phyloP scores from a whole-genome alignment of 305 asterid genomes.

The Lippia alba region DNA sequence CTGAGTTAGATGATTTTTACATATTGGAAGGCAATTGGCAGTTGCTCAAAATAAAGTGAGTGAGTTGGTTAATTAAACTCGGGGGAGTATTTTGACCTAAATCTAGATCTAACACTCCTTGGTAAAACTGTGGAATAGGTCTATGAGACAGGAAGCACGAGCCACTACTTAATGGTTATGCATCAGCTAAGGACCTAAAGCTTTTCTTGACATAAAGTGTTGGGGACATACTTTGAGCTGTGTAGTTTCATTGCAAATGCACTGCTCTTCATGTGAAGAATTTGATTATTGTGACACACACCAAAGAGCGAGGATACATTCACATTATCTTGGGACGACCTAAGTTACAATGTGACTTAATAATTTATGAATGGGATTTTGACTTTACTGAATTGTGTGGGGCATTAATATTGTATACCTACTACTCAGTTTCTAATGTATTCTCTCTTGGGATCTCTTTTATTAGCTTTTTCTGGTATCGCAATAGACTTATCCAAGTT shows the following conservation, averaged over 20 bases:
- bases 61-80: background rate
- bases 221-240: background rate
- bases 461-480: background rate
- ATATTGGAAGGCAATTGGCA: slow-evolving; percentile 11
- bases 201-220: background rate
- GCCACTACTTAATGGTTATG: background rate
- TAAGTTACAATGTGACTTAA: background rate
- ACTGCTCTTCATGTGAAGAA: background rate
- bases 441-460: background rate
- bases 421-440: background rate
- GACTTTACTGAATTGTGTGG: slow-evolving; percentile 1
- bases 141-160: background rate
- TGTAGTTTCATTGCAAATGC: background rate
- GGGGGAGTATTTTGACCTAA: slow-evolving; percentile 2
- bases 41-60: background rate
- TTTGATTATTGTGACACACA: slow-evolving; percentile 1
- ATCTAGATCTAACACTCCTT: slow-evolving; percentile 6
- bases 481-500: slow-evolving; percentile 30
- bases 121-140: background rate
- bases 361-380: slow-evolving; percentile 9
- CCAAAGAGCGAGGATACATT: slow-evolving; percentile 1
- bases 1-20: slow-evolving; percentile 2
- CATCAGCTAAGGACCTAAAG: slow-evolving; percentile 1
- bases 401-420: background rate
- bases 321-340: background rate